Conservation (phyloP, 1,284 basidiomycete genomes). For the Irpex sp. region DNA sequence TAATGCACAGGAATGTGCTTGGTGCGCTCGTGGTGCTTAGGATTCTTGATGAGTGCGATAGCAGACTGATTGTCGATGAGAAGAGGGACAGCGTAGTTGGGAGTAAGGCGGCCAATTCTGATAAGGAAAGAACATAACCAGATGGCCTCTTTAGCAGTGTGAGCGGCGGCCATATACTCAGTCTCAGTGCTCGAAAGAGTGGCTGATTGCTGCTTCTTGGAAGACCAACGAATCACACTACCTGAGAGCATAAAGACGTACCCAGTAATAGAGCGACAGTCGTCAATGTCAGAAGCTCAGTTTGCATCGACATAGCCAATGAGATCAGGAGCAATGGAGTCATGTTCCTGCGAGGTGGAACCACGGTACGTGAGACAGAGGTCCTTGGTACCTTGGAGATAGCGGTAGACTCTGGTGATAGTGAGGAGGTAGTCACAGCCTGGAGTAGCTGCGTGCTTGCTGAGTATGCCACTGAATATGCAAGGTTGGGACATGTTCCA, state of each 20-base stretch:
- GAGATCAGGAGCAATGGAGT: constrained; percentile 3
- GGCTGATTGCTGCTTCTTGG: constrained; percentile 20
- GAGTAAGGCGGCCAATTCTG: background rate
- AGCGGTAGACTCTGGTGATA: constrained; percentile 1
- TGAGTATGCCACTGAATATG: constrained; percentile 5
- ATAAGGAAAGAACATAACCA: constrained; percentile 21
- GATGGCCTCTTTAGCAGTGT: constrained; percentile 16
- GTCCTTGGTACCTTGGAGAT: constrained; percentile 1
- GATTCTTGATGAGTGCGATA: background rate
- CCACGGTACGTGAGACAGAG: background rate
- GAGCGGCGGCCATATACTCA: constrained; percentile 21
- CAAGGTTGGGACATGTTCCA: constrained; percentile 15
- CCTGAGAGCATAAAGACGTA: constrained; percentile 15
- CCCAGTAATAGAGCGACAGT: constrained; percentile 17
- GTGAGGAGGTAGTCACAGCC: background rate
- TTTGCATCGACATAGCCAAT: constrained; percentile 27
- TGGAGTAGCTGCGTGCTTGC: background rate
- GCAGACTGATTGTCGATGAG: constrained; percentile 1
- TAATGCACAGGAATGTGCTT: background rate
- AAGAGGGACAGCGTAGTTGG: background rate
- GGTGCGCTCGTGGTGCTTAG: background rate
- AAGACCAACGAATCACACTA: constrained; percentile 17
- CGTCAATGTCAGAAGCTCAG: constrained; percentile 15
- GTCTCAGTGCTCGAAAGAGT: constrained; percentile 24
- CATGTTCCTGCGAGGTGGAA: background rate